Evolutionary conservation across 2,329 filamentous ascomycete species (phyloP), one percentile per base, ranked within the genome.

Genomic region (Claviceps sp.): DNA sequence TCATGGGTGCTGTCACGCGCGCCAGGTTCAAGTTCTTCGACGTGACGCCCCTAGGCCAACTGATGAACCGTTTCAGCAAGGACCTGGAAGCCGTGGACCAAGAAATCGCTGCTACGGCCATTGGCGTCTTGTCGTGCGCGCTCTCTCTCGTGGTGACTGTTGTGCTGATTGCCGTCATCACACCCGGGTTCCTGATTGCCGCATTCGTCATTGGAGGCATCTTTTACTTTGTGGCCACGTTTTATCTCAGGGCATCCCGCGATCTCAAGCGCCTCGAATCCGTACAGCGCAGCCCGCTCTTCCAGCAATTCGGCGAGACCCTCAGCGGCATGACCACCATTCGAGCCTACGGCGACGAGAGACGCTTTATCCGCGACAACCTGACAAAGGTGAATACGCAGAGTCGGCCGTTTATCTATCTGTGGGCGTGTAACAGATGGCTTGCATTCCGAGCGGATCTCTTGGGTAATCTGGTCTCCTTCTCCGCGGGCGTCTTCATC

Each of bases 1-100:
- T 98, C 51, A 85, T 98, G 65, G 76, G 79, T 30, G 76, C 85
- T 1, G 82, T 98, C 24, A 85, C 88, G 14, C 82, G 90, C 58
- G 93, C 93, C 34, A 91, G 89, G 65, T 97, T 98, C 75, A 89
- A 87, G 64, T 98, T 98, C 72, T 98, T 98, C 62, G 93, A 98
- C 63, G 86, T 91, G 1, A 98, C 93, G 0, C 93, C 93, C 2
- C 78, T 97, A 0, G 93, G 93, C 13, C 91, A 96, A 68, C 77
- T 98, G 61, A 97, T 97, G 84, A 98, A 98, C 68, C 82, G 93
- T 20, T 98, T 98, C 71, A 97, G 91, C 65, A 97, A 97, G 68
- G 93, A 98, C 65, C 79, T 98, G 14, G 90, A 98, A 66, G 83
- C 89, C 11, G 78, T 98, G 20, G 93, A 98, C 59, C 93, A 98